Conservation (phyloP, 352 stramenopile genomes). For the Globisporangium nodosum region DNA sequence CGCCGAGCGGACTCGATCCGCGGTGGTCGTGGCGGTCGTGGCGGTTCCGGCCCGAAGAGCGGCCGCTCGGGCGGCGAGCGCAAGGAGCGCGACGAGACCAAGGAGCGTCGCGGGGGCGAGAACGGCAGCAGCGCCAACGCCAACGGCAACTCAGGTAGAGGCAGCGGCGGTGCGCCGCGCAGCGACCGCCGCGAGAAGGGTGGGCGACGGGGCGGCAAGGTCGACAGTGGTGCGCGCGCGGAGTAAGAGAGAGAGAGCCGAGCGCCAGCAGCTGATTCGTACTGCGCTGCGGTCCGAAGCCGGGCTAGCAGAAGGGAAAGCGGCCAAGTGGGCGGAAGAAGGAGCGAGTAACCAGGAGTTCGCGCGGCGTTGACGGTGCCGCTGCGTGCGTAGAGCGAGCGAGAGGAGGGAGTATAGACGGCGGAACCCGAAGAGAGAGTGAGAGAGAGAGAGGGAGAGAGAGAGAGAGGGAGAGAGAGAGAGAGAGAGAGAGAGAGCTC, state of each 20-base stretch:
- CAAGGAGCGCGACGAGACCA: conserved; percentile 63
- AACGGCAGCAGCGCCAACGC: conserved; percentile 21
- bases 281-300: background rate
- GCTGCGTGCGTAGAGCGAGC: background rate
- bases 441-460: background rate
- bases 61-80: conserved; percentile 46
- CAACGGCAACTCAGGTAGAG: conserved; percentile 19
- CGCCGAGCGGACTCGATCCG: conserved; percentile 28
- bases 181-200: conserved; percentile 58
- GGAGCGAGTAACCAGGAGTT: background rate
- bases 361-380: background rate
- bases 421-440: background rate
- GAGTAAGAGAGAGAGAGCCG: conserved; percentile 26
- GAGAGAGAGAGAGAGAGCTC: background rate
- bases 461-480: background rate
- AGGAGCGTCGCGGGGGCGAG: conserved; percentile 23
- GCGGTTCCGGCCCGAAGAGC: conserved; percentile 39
- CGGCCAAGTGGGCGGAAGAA: background rate
- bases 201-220: conserved; percentile 58
- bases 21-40: conserved; percentile 43
- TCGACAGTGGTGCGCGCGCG: conserved; percentile 40
- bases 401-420: conserved; percentile 1
- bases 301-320: background rate
- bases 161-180: conserved; percentile 12
- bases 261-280: background rate